These are phyloP conservation scores for Hermanozyma aechmeae DNA, from an alignment of 805 yeast genomes.

Conservation along the genomic window DNA sequence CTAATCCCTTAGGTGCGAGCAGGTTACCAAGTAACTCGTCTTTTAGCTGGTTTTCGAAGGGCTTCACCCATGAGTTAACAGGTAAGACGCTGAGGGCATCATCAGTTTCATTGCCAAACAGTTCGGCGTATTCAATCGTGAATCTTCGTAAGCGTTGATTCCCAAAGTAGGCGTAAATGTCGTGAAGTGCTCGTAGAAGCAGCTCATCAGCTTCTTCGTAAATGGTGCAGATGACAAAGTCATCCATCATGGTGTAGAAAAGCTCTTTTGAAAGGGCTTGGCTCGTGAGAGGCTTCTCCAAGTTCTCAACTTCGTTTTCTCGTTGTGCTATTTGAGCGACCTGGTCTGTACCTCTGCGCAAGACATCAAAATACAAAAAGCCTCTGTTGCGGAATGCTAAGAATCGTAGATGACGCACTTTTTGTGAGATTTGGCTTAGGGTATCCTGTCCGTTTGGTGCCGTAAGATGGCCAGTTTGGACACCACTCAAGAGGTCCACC, in stretches of 20 bases:
- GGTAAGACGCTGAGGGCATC: constrained; percentile 26
- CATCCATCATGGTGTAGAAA: constrained; percentile 43
- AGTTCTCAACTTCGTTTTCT: too few relatives aligned
- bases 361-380: constrained; percentile 44
- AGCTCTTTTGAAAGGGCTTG: constrained; percentile 15
- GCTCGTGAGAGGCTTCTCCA: constrained; percentile 4
- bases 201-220: constrained; percentile 61
- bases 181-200: constrained; percentile 40
- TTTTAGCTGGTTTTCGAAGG: too few relatives aligned
- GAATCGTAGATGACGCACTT: constrained; percentile 65
- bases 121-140: constrained; percentile 50
- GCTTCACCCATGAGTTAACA: constrained; percentile 8
- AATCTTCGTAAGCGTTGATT: constrained; percentile 42
- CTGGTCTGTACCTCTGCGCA: too few relatives aligned
- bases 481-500: constrained; percentile 23
- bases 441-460: constrained; percentile 30
- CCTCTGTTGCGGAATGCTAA: constrained; percentile 79
- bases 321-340: constrained; percentile 4
- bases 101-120: constrained; percentile 33
- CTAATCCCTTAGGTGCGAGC: too few relatives aligned
- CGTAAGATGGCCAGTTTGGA: constrained; percentile 28
- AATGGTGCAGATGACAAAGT: constrained; percentile 53
- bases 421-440: constrained; percentile 47
- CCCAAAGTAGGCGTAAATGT: constrained; percentile 42
- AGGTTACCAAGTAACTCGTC: too few relatives aligned